Conservation (phyloP, 805 yeast genomes). For the Cyberlindnera petersonii region DNA sequence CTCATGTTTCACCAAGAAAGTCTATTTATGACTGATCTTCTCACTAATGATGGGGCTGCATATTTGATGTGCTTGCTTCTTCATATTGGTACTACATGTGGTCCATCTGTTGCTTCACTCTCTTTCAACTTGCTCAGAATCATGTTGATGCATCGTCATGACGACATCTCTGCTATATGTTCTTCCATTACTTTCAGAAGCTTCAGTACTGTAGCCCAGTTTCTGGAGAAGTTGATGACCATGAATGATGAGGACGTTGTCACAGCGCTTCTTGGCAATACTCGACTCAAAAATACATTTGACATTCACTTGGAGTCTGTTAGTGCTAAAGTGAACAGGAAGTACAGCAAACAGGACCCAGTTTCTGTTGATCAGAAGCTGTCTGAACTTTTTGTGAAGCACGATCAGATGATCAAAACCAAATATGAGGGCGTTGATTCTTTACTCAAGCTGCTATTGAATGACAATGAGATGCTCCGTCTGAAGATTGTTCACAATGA, state of each 20-base stretch:
- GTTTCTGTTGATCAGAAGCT: conserved; percentile 16
- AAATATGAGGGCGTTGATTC: conserved; percentile 26
- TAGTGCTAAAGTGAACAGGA: conserved; percentile 24
- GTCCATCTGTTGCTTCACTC: conserved; percentile 15
- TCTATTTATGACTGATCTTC: conserved; percentile 28
- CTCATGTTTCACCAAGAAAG: conserved; percentile 31
- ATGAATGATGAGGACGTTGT: conserved; percentile 30
- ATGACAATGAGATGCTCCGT: conserved; percentile 20
- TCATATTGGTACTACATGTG: conserved; percentile 16
- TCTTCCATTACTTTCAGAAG: conserved; percentile 27
- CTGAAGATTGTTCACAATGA: conserved; percentile 36
- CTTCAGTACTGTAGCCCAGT: conserved; percentile 19
- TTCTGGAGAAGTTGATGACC: conserved; percentile 24
- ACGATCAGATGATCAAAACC: conserved; percentile 20
- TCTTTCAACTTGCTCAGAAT: conserved; percentile 32
- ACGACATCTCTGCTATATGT: conserved; percentile 27
- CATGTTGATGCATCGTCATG: conserved; percentile 31
- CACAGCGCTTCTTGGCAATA: conserved; percentile 14
- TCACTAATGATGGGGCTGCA: conserved; percentile 33
- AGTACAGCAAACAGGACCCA: conserved; percentile 17
- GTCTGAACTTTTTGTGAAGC: conserved; percentile 11
- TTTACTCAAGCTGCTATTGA: conserved; percentile 13
- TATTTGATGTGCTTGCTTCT: conserved; percentile 31
- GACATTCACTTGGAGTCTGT: conserved; percentile 23
- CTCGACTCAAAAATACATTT: conserved; percentile 18